Evolutionary conservation across 2,329 filamentous ascomycete species (phyloP).

Genomic region (Diaporthe ampelina): DNA sequence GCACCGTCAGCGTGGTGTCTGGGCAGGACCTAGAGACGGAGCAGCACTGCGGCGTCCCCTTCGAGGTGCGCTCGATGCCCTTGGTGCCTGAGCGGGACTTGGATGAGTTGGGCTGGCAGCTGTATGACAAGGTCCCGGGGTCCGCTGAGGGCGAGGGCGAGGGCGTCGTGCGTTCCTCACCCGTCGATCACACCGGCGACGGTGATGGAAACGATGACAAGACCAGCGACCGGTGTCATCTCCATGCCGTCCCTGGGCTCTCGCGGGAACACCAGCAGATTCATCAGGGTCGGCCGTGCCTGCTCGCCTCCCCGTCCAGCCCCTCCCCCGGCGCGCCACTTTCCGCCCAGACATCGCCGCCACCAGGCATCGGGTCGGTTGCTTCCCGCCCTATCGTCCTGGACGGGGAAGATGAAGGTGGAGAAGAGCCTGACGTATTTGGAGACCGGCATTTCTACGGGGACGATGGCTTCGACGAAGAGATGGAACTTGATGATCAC

Average conservation of each 20-base stretch:
- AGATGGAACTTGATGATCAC: constrained; percentile 1
- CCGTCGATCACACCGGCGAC: neutral
- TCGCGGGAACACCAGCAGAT: constrained; percentile 15
- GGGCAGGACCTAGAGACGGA: neutral
- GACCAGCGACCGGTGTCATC: neutral
- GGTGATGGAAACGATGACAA: neutral
- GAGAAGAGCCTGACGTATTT: constrained; percentile 15
- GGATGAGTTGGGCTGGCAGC: constrained; percentile 16
- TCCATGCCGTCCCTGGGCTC: neutral
- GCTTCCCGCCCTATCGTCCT: constrained; percentile 16
- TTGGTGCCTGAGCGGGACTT: constrained; percentile 25
- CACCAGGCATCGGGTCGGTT: neutral
- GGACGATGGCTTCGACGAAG: constrained; percentile 8
- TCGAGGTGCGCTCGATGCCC: constrained; percentile 26
- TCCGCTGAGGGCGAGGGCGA: neutral
- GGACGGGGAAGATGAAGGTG: neutral
- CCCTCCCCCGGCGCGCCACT: neutral
- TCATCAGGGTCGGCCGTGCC: constrained; percentile 11
- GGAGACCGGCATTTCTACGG: constrained; percentile 22
- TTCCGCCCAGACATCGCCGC: neutral
- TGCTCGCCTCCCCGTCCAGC: neutral
- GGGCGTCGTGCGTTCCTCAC: neutral
- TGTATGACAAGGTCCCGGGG: neutral
- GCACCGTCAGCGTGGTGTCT: constrained; percentile 8
- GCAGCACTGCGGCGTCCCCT: constrained; percentile 24